Evolutionary conservation across 371 early-diverging fungal species (phyloP).

Genomic region (Saksenaea oblongispora): DNA sequence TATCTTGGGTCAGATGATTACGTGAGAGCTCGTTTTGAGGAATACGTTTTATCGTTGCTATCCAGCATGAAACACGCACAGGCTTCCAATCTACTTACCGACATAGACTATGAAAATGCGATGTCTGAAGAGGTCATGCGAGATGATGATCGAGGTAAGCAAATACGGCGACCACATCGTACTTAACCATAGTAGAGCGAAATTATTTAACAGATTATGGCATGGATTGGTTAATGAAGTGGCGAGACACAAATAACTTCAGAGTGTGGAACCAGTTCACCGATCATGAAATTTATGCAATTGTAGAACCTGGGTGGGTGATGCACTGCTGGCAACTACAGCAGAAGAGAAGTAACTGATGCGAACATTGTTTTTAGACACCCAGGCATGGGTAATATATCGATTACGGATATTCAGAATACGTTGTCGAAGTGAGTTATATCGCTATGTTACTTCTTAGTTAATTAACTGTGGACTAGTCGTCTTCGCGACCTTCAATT

Average conservation of each 20-base stretch:
- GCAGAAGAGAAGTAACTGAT: not conserved
- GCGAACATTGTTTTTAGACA: slow-evolving; percentile 31
- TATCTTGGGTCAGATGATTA: slow-evolving; percentile 83
- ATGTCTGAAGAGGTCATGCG: slow-evolving; percentile 31
- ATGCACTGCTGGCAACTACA: not conserved
- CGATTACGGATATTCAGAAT: slow-evolving; percentile 63
- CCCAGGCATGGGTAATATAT: slow-evolving; percentile 67
- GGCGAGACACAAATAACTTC: slow-evolving; percentile 75
- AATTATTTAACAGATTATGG: slow-evolving; percentile 71
- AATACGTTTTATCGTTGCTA: slow-evolving; percentile 69
- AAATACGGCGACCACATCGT: not conserved
- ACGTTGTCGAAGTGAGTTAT: slow-evolving; percentile 59
- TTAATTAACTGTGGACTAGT: slow-evolving; percentile 17
- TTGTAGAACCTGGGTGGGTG: slow-evolving; percentile 62
- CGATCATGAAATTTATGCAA: slow-evolving; percentile 67
- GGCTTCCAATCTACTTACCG: slow-evolving; percentile 38
- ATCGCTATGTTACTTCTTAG: not conserved
- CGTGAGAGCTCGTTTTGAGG: slow-evolving; percentile 76
- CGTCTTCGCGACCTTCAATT: slow-evolving; percentile 62
- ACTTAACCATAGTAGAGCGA: slow-evolving; percentile 36
- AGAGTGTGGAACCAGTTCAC: slow-evolving; percentile 68
- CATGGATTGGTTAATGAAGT: slow-evolving; percentile 61
- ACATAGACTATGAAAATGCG: slow-evolving; percentile 28
- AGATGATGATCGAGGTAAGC: slow-evolving; percentile 39
- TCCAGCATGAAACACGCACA: slow-evolving; percentile 70